phyloP scores from a whole-genome alignment of 306 rosid species.

The Quercus variabilis region DNA sequence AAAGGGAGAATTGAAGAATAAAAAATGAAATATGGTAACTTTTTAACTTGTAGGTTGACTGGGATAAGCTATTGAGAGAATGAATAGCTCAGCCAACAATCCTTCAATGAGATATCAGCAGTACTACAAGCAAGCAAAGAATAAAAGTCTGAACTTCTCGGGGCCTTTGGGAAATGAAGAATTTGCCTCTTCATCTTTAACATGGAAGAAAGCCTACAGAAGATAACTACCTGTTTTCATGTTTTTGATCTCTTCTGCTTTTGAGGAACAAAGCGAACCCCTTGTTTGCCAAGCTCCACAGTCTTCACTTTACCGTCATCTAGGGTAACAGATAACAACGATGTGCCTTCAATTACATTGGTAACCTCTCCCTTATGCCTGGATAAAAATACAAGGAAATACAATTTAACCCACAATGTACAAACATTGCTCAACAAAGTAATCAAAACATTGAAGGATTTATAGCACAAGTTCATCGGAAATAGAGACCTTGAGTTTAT shows the following conservation, averaged over 20 bases:
- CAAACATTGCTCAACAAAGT: neutral
- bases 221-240: slow-evolving; percentile 26
- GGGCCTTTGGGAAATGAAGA: neutral
- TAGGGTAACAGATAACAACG: slow-evolving; percentile 60
- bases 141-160: neutral
- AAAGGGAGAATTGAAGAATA: neutral
- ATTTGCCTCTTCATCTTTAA: slow-evolving; percentile 24
- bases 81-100: neutral
- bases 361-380: slow-evolving; percentile 92
- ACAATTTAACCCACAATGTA: neutral
- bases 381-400: slow-evolving; percentile 13
- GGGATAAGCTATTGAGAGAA: neutral
- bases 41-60: neutral
- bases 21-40: neutral
- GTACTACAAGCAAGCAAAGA: neutral
- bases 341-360: slow-evolving; percentile 58
- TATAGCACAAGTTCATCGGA: neutral
- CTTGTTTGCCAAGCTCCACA: slow-evolving; percentile 80
- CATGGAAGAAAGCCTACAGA: slow-evolving; percentile 20
- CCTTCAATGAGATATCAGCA: neutral
- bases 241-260: slow-evolving; percentile 75
- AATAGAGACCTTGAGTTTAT: neutral
- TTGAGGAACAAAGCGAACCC: slow-evolving; percentile 78
- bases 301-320: slow-evolving; percentile 68
- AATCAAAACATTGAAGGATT: neutral